Base-by-base conservation (phyloP, 352 stramenopile genomes). In the Globisporangium alternatum region DNA sequence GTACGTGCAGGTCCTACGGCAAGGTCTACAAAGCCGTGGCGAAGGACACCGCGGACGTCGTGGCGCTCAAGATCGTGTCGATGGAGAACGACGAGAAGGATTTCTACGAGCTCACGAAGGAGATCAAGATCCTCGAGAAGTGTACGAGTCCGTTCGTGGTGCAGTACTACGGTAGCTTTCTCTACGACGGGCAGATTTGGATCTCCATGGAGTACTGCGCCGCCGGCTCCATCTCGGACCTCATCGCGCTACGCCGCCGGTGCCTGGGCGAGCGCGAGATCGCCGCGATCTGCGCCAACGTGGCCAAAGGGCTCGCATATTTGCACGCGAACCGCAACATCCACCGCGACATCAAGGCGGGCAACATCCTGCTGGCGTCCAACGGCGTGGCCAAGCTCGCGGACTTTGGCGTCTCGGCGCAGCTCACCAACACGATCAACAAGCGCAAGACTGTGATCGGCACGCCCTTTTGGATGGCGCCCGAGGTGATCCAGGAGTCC, bases 401-500 rank as follows among this genome's bases (percentile, higher is more conserved):
- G 0, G 90, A 97, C 70, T 97, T 97, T 76, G 90, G 90, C 60
- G 90, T 96, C 41, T 93, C 86, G n/a, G 90, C 86, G 28, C 86
- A 95, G 69, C 78, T 97, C 62, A 97, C 86, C 9, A 85, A 83
- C 65, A 96, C 85, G n/a, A 88, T 97, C 64, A 91, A 84, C 56
- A 97, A 97, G 69, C 87, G 89, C n/a, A 85, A 91, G 48, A 97
- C 89, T 9, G 88, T 96, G 33, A 90, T 96, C 44, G 90, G 90
- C 28, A 96, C 90, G 19, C 90, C 90, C 6, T 97, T 95, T 70
- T 97, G 89, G 88, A 97, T 97, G 90, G 89, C 90, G 22, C 89
- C 89, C 5, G 89, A 97, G 63, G 90, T 97, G 39, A 97, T 97
- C 51, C 81, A 91, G 65, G 77, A 96, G 76, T 81, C 89, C 21